phyloP scores from a whole-genome alignment of 495 filamentous ascomycete species.

The Penicillium diatomitis region DNA sequence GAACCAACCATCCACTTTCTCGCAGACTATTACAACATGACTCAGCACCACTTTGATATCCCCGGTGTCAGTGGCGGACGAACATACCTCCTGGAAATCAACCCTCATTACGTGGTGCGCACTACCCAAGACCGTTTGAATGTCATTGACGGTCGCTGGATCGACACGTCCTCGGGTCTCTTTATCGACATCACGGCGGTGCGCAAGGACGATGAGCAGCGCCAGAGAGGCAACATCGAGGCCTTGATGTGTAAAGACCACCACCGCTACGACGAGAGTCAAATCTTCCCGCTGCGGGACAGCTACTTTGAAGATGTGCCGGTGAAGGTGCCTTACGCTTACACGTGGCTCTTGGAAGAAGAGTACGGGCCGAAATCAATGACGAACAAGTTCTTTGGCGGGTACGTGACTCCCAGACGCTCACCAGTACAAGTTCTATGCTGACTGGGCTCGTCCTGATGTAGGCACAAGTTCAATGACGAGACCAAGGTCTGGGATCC shows the following conservation, averaged over 20 bases:
- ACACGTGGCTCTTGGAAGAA: constrained; percentile 58
- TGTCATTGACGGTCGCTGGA: constrained; percentile 54
- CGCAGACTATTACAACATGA: constrained; percentile 55
- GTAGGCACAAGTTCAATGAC: constrained; percentile 29
- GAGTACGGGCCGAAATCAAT: constrained; percentile 67
- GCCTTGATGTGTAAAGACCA: constrained; percentile 49
- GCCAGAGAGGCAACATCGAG: constrained; percentile 23
- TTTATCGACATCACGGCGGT: constrained; percentile 58
- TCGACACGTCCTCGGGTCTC: constrained; percentile 49
- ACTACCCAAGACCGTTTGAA: constrained; percentile 39
- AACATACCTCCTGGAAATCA: constrained; percentile 50
- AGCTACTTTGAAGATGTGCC: constrained; percentile 69
- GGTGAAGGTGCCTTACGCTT: constrained; percentile 68
- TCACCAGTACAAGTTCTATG: background rate
- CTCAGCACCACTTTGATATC: constrained; percentile 45
- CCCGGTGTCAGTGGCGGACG: constrained; percentile 31
- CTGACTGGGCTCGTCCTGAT: background rate
- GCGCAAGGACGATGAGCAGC: constrained; percentile 31
- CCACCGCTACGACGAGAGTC: constrained; percentile 47
- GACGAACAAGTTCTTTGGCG: constrained; percentile 52
- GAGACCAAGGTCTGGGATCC: constrained; percentile 26
- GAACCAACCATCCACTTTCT: constrained; percentile 48
- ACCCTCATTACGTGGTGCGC: constrained; percentile 46
- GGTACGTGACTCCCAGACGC: constrained; percentile 32
- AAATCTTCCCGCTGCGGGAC: constrained; percentile 72